These are phyloP conservation scores for Naganishia cerealis DNA, from an alignment of 1,284 basidiomycete species.

Conservation along the genomic window DNA sequence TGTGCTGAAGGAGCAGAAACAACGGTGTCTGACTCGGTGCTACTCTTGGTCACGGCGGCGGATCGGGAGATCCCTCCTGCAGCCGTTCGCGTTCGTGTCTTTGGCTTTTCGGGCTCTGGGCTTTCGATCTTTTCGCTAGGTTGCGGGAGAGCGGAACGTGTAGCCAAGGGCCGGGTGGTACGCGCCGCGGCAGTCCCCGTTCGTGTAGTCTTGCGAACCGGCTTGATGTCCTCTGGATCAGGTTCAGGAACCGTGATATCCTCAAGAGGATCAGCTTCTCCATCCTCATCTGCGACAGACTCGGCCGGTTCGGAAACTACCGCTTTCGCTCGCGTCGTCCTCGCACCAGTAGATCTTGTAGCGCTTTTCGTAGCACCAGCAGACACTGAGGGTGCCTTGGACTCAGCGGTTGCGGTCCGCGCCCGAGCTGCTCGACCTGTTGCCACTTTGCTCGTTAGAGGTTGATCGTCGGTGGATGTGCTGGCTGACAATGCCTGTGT, in stretches of 20 bases:
- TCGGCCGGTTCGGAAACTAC: neutral
- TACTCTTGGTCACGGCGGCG: slow-evolving; percentile 6
- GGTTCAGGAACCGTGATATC: slow-evolving; percentile 25
- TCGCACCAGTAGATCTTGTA: neutral
- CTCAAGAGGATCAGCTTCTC: slow-evolving; percentile 14
- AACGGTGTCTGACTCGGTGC: slow-evolving; percentile 9
- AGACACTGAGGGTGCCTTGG: neutral
- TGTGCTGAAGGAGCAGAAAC: neutral
- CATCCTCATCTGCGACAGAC: slow-evolving; percentile 1
- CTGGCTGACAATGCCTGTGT: slow-evolving; percentile 1
- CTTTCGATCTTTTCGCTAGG: slow-evolving; percentile 12
- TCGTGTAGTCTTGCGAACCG: slow-evolving; percentile 7
- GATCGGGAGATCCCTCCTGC: slow-evolving; percentile 2
- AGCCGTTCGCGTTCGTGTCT: slow-evolving; percentile 2
- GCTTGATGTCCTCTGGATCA: slow-evolving; percentile 25
- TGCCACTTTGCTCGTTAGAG: neutral
- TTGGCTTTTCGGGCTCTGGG: slow-evolving; percentile 15
- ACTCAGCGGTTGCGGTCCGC: slow-evolving; percentile 5
- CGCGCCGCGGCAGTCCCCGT: neutral
- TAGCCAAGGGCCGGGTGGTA: slow-evolving; percentile 7
- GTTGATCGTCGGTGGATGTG: slow-evolving; percentile 10
- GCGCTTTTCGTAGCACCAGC: neutral
- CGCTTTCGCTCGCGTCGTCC: slow-evolving; percentile 14
- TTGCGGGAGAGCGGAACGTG: slow-evolving; percentile 21
- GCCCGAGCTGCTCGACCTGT: slow-evolving; percentile 3